phyloP scores from a whole-genome alignment of 306 rosid genomes.

The Acacia crassicarpa region DNA sequence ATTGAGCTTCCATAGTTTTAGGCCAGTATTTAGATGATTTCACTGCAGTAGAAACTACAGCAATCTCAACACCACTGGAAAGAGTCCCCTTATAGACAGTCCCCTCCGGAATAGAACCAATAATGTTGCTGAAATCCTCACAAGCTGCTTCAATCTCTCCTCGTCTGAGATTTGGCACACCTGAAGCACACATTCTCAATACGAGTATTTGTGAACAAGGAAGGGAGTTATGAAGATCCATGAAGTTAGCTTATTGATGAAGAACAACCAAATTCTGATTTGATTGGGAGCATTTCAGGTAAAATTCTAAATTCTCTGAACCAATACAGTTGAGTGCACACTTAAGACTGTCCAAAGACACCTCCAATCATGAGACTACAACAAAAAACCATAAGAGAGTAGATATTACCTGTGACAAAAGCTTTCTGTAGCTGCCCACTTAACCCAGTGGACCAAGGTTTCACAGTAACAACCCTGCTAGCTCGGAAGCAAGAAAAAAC shows the following conservation, averaged over 20 bases:
- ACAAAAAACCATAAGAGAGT: not conserved
- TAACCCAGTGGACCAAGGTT: conserved; percentile 94
- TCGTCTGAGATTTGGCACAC: conserved; percentile 85
- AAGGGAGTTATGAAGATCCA: not conserved
- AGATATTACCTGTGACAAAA: conserved; percentile 70
- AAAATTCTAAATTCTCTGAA: not conserved
- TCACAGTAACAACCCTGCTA: conserved; percentile 71
- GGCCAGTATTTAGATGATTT: conserved; percentile 67
- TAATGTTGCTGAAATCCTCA: conserved; percentile 94
- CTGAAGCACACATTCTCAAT: conserved; percentile 41
- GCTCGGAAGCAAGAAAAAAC: conserved; percentile 49
- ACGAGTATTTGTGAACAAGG: not conserved
- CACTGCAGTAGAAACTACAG: conserved; percentile 61
- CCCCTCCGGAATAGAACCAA: conserved; percentile 59
- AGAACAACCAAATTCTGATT: not conserved
- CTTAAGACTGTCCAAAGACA: not conserved
- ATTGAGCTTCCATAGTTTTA: conserved; percentile 61
- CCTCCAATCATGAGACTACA: not conserved
- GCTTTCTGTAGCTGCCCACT: conserved; percentile 98
- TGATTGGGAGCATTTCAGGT: not conserved
- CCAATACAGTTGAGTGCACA: not conserved
- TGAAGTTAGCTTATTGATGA: not conserved
- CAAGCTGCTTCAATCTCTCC: conserved; percentile 80
- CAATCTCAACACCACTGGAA: conserved; percentile 95
- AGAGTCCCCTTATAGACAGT: conserved; percentile 89